Evolutionary conservation across 495 filamentous ascomycete species (phyloP).

Genomic region (Collariella sp.): DNA sequence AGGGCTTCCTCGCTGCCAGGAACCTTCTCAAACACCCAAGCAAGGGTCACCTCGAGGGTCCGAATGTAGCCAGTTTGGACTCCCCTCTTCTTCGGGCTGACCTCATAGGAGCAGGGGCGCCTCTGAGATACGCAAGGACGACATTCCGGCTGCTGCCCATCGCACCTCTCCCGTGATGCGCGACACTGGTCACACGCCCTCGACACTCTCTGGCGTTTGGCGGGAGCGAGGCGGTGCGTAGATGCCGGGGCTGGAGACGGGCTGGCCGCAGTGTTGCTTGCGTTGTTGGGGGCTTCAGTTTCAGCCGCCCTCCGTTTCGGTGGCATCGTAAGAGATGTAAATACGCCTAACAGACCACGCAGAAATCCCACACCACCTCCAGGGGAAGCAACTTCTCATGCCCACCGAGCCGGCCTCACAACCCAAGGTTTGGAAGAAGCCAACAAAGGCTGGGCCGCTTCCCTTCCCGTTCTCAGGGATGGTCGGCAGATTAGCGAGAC

Average conservation of each 20-base stretch:
- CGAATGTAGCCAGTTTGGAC: slow-evolving; percentile 57
- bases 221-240: slow-evolving; percentile 5
- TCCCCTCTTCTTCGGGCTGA: slow-evolving; percentile 63
- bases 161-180: slow-evolving; percentile 57
- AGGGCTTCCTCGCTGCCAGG: slow-evolving; percentile 27
- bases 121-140: slow-evolving; percentile 53
- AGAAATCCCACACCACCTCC: background rate
- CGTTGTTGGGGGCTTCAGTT: slow-evolving; percentile 3
- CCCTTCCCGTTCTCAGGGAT: background rate
- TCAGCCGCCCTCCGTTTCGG: slow-evolving; percentile 18
- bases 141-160: slow-evolving; percentile 54
- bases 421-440: background rate
- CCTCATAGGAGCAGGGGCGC: slow-evolving; percentile 57
- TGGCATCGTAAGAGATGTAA: slow-evolving; percentile 12
- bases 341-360: background rate
- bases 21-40: slow-evolving; percentile 28
- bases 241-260: background rate
- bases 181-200: slow-evolving; percentile 62
- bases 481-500: background rate
- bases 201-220: slow-evolving; percentile 55
- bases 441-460: background rate
- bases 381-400: background rate
- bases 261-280: background rate
- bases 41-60: slow-evolving; percentile 46
- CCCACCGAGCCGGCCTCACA: slow-evolving; percentile 1